phyloP scores from a whole-genome alignment of 495 filamentous ascomycete genomes.

The Apodospora peruviana region DNA sequence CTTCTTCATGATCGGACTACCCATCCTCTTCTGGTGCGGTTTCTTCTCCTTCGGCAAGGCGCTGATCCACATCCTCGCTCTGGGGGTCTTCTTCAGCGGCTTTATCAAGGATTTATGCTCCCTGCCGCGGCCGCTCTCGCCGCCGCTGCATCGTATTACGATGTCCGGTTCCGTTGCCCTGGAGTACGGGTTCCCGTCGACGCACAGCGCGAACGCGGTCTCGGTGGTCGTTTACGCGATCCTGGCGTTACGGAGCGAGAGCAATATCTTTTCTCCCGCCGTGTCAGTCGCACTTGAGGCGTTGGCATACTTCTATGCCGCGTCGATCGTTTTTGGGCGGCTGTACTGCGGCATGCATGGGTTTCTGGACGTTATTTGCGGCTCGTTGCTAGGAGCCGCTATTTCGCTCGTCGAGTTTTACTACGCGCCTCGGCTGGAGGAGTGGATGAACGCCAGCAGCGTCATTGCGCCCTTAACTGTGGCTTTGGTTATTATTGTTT shows the following conservation, averaged over 20 bases:
- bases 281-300: conserved; percentile 56
- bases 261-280: conserved; percentile 43
- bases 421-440: conserved; percentile 62
- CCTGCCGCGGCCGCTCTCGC: conserved; percentile 88
- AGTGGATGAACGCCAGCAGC: conserved; percentile 53
- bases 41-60: conserved; percentile 73
- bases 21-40: conserved; percentile 94
- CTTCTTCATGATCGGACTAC: conserved; percentile 93
- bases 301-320: conserved; percentile 72
- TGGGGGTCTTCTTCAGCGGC: conserved; percentile 88
- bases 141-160: conserved; percentile 87
- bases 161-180: conserved; percentile 93
- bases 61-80: conserved; percentile 80
- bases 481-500: conserved; percentile 58
- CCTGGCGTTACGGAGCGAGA: conserved; percentile 54
- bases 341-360: conserved; percentile 99
- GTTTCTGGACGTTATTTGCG: conserved; percentile 81
- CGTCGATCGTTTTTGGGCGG: conserved; percentile 85
- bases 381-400: conserved; percentile 64
- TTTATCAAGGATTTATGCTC: conserved; percentile 93
- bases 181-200: conserved; percentile 96
- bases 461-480: conserved; percentile 55
- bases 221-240: conserved; percentile 86
- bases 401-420: conserved; percentile 65
- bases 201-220: conserved; percentile 93